Evolutionary conservation across 805 yeast genomes (phyloP), one percentile per base, ranked within the genome.

Genomic region (Wickerhamomyces chaumierensis): DNA sequence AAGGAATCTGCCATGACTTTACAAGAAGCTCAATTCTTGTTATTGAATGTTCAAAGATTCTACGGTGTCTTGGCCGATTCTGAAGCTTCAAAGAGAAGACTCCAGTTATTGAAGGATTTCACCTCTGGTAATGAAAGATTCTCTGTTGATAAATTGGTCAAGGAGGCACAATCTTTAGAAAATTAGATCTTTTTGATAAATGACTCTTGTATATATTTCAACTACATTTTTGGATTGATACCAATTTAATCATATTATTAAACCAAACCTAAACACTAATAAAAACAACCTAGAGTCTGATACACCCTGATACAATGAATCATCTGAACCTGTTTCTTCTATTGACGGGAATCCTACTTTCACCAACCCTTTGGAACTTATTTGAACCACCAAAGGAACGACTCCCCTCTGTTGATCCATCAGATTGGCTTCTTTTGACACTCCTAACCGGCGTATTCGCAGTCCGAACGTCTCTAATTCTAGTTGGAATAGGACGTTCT

Each of bases 31-130:
- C 94, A 85, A 46, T 58, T 88, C 38, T 65, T 92, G 38, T 64
- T 84, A 21, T 61, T 84, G 42, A 81, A 83, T 50, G 63, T 85
- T 34, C 95, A 85, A 56, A 70, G 94, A 50, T 86, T 85, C 52
- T 85, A 83, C 53, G 94, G 87, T 36, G 94, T 81, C 16, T 60
- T 70, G 55, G 64, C 42, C 39, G 70, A 51, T 34, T 62, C 60
- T 19, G 66, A 62, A 13, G 60, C 63, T 19, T 66, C 66, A 17
- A 54, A 61, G 45, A 63, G 68, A 51, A 79, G 85, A 58, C 45
- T 71, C 32, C 62, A 68, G 28, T 60, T 90, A 42, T 64, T 92
- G 46, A 58, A 63, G 34, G 75, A 71, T 36, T 90, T 90, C 66
- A 84, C 84, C 37, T 49, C 58, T 4, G 96, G 96, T 0, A 69